phyloP scores from a whole-genome alignment of 192 early-diverging fungal species.

The Paraglomus occultum region DNA sequence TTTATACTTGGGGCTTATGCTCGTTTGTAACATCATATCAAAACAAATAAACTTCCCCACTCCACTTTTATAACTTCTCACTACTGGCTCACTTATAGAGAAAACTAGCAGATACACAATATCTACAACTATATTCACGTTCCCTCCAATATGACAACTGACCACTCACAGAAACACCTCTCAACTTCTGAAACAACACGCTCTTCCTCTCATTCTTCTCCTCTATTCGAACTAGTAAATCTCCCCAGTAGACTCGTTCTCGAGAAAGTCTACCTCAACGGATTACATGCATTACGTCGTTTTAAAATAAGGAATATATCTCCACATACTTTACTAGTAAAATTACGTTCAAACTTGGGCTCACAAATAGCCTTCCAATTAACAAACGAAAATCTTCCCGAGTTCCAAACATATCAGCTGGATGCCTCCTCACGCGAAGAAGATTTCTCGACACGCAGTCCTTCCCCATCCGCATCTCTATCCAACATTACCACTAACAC shows the following conservation, averaged over 20 bases:
- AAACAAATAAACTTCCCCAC: too few species aligned
- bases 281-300: slow-evolving; percentile 71
- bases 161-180: too few species aligned
- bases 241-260: slow-evolving; percentile 58
- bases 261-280: slow-evolving; percentile 83
- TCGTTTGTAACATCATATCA: too few species aligned
- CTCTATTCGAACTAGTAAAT: slow-evolving; percentile 54
- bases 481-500: slow-evolving; percentile 61
- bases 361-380: slow-evolving; percentile 83
- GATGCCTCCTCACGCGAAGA: background rate
- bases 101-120: too few species aligned
- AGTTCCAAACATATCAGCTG: slow-evolving; percentile 48
- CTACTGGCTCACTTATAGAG: too few species aligned
- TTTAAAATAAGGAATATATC: slow-evolving; percentile 72
- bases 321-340: slow-evolving; percentile 55
- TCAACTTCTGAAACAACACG: background rate
- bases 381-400: slow-evolving; percentile 78
- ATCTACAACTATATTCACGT: too few species aligned
- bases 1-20: too few species aligned
- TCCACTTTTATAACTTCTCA: too few species aligned
- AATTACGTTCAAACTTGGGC: slow-evolving; percentile 77
- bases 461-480: slow-evolving; percentile 1
- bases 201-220: slow-evolving; percentile 9
- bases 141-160: too few species aligned
- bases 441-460: background rate